Percentiles rank a stretch among this genome's conserved stretches.
These are phyloP conservation scores for Neodidymelliopsis sp. DNA, from an alignment of 2,329 filamentous ascomycete genomes.

Conservation along the genomic window DNA sequence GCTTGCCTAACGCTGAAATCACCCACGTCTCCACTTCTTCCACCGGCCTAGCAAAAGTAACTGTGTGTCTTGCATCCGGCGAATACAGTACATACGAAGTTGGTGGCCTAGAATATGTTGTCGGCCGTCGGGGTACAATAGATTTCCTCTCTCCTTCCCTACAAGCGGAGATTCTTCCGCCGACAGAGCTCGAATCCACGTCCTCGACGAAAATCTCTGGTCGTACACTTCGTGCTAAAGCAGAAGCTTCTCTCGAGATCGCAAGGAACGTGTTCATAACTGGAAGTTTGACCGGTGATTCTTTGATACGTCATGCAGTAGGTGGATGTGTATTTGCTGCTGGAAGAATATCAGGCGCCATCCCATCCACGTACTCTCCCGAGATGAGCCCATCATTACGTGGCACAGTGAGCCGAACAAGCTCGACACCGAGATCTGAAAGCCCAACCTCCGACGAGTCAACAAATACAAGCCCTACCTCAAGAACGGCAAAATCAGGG, in stretches of 20 bases:
- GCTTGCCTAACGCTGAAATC: slow-evolving; percentile 62
- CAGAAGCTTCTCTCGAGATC: slow-evolving; percentile 61
- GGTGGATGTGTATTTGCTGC: slow-evolving; percentile 66
- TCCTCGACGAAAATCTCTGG: slow-evolving; percentile 54
- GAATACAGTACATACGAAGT: slow-evolving; percentile 55
- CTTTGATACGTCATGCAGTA: slow-evolving; percentile 66
- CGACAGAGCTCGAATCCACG: slow-evolving; percentile 6
- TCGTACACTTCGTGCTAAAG: slow-evolving; percentile 62
- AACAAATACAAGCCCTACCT: slow-evolving; percentile 10
- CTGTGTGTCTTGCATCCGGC: slow-evolving; percentile 54
- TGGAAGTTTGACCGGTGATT: slow-evolving; percentile 67
- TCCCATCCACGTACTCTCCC: slow-evolving; percentile 30
- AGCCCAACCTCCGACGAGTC: slow-evolving; percentile 29
- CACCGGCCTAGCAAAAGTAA: slow-evolving; percentile 43
- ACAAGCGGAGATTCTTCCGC: slow-evolving; percentile 56
- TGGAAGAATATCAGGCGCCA: slow-evolving; percentile 54
- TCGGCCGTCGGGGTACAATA: slow-evolving; percentile 64
- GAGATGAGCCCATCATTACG: slow-evolving; percentile 5
- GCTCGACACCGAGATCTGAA: slow-evolving; percentile 32
- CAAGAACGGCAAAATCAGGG: slow-evolving; percentile 14
- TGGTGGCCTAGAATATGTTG: slow-evolving; percentile 61
- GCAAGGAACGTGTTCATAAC: slow-evolving; percentile 62
- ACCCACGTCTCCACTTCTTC: slow-evolving; percentile 43
- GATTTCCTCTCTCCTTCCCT: slow-evolving; percentile 59
- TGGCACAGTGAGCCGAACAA: slow-evolving; percentile 2